Evolutionary conservation across 495 filamentous ascomycete genomes (phyloP).

Genomic region (Xylaria nigripes): DNA sequence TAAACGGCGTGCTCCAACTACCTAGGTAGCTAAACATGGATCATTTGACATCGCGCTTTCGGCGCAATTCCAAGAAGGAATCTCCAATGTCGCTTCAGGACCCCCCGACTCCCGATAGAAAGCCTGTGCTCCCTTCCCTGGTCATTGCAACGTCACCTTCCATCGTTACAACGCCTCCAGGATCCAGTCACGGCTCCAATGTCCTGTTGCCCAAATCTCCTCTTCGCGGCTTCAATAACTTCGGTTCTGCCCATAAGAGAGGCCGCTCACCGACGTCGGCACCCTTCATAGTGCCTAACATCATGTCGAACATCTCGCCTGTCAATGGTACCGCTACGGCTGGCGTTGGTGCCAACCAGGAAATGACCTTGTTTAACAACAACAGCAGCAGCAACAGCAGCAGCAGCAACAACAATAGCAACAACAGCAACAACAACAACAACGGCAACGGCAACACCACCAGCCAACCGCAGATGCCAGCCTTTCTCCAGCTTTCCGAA

Average conservation of each 20-base stretch:
- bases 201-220: slow-evolving; percentile 16
- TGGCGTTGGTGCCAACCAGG: slow-evolving; percentile 15
- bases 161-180: slow-evolving; percentile 1
- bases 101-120: background rate
- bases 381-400: no score
- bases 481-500: slow-evolving; percentile 34
- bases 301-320: slow-evolving; percentile 14
- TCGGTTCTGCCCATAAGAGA: slow-evolving; percentile 28
- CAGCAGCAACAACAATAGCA: no score
- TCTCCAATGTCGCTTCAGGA: slow-evolving; percentile 1
- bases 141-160: slow-evolving; percentile 11
- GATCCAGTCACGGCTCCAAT: background rate
- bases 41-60: slow-evolving; percentile 20
- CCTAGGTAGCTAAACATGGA: slow-evolving; percentile 21
- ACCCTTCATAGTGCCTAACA: slow-evolving; percentile 23
- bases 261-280: slow-evolving; percentile 34
- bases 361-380: no score
- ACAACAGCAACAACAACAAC: no score
- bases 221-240: slow-evolving; percentile 17
- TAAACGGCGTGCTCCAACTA: background rate
- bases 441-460: slow-evolving; percentile 17
- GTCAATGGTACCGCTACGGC: background rate
- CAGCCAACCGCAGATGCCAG: slow-evolving; percentile 29
- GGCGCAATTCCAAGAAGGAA: slow-evolving; percentile 15
- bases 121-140: slow-evolving; percentile 13